Percentiles rank a stretch among this genome's conserved stretches.
Evolutionary conservation across 345 rosid species (phyloP).

Genomic region (Brassica carinata): DNA sequence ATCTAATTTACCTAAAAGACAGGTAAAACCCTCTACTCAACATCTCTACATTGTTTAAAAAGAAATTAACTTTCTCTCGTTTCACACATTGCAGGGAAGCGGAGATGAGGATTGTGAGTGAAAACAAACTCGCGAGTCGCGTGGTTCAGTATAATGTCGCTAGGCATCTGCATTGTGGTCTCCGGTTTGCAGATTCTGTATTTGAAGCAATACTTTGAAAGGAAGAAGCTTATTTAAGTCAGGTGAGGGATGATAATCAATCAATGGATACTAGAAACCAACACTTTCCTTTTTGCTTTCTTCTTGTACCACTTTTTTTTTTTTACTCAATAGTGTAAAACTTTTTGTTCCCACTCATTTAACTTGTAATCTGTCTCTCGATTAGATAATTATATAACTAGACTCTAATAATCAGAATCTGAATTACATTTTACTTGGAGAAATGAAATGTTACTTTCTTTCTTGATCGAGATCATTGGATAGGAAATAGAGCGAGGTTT

Average conservation of each 20-base stretch:
- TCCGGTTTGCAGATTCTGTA: conserved; percentile 71
- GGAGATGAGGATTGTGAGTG: conserved; percentile 70
- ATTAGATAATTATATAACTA: not conserved
- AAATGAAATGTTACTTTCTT: not conserved
- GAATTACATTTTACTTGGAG: not conserved
- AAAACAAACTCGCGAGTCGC: conserved; percentile 75
- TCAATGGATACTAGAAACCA: conserved; percentile 15
- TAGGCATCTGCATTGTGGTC: conserved; percentile 66
- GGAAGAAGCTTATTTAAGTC: conserved; percentile 80
- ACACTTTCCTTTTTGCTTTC: conserved; percentile 5
- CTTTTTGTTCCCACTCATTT: conserved; percentile 7
- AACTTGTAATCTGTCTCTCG: conserved; percentile 20
- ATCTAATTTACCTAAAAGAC: conserved; percentile 59
- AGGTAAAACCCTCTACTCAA: conserved; percentile 48
- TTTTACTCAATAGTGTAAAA: conserved; percentile 2
- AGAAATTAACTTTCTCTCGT: not conserved
- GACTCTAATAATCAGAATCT: not conserved
- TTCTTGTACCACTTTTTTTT: not conserved
- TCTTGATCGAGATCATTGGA: not conserved
- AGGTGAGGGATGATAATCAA: not conserved
- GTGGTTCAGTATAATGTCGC: conserved; percentile 69
- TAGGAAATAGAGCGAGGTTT: not conserved
- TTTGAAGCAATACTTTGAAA: conserved; percentile 80
- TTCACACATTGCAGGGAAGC: conserved; percentile 64
- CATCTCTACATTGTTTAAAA: conserved; percentile 9